phyloP scores from a whole-genome alignment of 768 basidiomycete species.

The Pholiota microspora region DNA sequence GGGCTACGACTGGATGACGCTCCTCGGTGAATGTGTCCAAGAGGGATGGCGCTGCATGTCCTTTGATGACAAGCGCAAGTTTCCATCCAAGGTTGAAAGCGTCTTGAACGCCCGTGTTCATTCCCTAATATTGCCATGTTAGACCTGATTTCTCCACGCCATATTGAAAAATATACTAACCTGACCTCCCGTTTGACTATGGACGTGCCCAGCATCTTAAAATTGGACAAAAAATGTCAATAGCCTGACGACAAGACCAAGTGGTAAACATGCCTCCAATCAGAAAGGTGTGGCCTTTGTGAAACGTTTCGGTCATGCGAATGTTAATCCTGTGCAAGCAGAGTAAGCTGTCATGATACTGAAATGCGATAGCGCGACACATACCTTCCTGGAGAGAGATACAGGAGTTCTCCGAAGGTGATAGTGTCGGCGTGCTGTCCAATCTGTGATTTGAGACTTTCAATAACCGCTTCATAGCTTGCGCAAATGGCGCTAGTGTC shows the following conservation, averaged over 20 bases:
- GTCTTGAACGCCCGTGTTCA: conserved; percentile 6
- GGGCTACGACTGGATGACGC: conserved; percentile 32
- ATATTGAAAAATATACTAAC: neutral
- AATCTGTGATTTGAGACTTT: neutral
- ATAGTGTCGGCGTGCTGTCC: neutral
- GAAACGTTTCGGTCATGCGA: conserved; percentile 16
- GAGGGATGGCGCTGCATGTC: conserved; percentile 20
- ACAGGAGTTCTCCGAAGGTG: conserved; percentile 7
- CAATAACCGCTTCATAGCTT: neutral
- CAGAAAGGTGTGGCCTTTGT: conserved; percentile 13
- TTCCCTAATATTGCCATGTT: conserved; percentile 3
- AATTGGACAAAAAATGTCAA: neutral
- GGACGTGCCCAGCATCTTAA: conserved; percentile 32
- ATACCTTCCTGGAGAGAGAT: conserved; percentile 27
- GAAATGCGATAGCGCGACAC: too few relatives aligned
- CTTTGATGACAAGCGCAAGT: conserved; percentile 26
- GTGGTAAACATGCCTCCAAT: conserved; percentile 11
- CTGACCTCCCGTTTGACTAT: conserved; percentile 32
- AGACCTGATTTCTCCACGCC: too few relatives aligned
- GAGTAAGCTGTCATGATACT: too few relatives aligned
- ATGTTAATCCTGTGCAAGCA: conserved; percentile 11
- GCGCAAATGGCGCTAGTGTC: neutral
- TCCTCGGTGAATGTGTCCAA: conserved; percentile 29
- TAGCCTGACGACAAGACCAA: neutral
- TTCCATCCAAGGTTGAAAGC: conserved; percentile 35